These are phyloP conservation scores for Coniochaeta hoffmannii DNA, from an alignment of 2,329 filamentous ascomycete species.

Conservation along the genomic window DNA sequence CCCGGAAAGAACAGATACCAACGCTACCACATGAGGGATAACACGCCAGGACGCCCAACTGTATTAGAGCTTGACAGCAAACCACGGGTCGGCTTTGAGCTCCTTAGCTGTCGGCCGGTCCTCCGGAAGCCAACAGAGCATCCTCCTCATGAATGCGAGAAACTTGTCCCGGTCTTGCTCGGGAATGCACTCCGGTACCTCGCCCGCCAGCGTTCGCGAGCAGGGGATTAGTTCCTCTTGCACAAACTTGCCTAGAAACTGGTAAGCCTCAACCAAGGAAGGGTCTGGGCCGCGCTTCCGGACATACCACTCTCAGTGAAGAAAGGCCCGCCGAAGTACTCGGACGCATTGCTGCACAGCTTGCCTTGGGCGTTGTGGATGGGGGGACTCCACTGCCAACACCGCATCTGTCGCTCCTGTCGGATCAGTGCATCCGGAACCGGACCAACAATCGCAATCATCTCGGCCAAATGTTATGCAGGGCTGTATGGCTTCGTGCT, in stretches of 20 bases:
- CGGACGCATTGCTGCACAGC: conserved; percentile 2
- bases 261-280: too few species aligned
- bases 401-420: neutral
- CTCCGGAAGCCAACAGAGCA: conserved; percentile 10
- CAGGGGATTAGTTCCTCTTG: neutral
- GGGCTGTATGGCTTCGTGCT: conserved; percentile 30
- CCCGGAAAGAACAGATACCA: too few species aligned
- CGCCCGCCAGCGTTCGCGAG: neutral
- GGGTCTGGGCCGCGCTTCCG: too few species aligned
- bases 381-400: conserved; percentile 1
- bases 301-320: conserved; percentile 4
- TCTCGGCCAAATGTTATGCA: conserved; percentile 39
- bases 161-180: conserved; percentile 6
- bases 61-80: too few species aligned
- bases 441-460: conserved; percentile 35
- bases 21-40: too few species aligned
- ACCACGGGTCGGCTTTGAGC: conserved; percentile 8
- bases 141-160: conserved; percentile 7
- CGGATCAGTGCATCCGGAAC: conserved; percentile 26
- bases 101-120: conserved; percentile 7
- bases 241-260: conserved; percentile 5
- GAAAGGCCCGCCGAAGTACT: conserved; percentile 6
- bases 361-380: neutral
- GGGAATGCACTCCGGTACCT: neutral
- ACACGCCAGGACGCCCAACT: too few species aligned